Evolutionary conservation across 1,284 basidiomycete genomes (phyloP), one percentile per base, ranked within the genome.

Genomic region (Trametes versicolor): DNA sequence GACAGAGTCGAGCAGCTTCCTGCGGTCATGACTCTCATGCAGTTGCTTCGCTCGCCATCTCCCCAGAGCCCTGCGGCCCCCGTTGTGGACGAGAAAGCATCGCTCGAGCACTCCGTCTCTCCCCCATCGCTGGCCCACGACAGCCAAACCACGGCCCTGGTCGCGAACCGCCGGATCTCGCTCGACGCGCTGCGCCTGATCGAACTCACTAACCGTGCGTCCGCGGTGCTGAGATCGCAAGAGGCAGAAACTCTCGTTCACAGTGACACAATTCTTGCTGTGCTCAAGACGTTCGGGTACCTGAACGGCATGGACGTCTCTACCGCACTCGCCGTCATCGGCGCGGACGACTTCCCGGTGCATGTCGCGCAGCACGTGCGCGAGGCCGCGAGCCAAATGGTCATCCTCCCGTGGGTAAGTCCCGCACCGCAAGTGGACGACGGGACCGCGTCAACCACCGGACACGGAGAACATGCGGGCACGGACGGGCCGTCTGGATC

Each of bases 1-100:
- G 94, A 95, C 74, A 91, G 88, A 75, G 85, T 97, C 45, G 96
- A 98, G 69, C 92, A 98, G 70, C 83, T 98, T 2, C 85, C 90
- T 2, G 84, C 87, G 0, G 82, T 86, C 0, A 92, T 89, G 90
- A 88, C 83, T 2, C 76, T 90, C 43, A 83, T 85, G 3, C 87
- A 89, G 65, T 83, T 92, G 15, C 76, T 92, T 6, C 85, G 87
- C 66, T 71, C 77, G 6, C 67, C 76, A 13, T 64, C 70, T 2
- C 19, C 64, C 34, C 17, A 36, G 19, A 47, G 29, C 10, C 32
- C 72, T 27, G n/a, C n/a, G 58, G 10, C 60, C 9, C 52, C 51
- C 21, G 65, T 62, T 23, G 60, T 60, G 3, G 21, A 36, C 27
- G 76, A 75, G 58, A 78, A 74, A 58, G 61, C 52, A 12, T 54